Base-by-base conservation (phyloP, 2,329 filamentous ascomycete species). In the Colletotrichum sojae region DNA sequence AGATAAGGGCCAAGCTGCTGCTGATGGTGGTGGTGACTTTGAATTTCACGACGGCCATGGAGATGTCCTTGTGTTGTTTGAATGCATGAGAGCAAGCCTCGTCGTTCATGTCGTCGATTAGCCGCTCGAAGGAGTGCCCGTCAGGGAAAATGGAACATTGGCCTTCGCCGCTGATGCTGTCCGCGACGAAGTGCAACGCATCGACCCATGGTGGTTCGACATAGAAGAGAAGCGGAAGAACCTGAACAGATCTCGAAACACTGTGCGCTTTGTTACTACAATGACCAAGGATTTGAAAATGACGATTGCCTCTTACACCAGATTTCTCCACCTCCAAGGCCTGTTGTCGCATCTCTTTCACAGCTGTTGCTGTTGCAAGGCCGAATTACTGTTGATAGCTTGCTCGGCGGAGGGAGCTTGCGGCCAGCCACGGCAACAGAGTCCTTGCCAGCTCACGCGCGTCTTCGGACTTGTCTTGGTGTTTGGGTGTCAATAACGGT, bases 11-110 rank as follows among this genome's bases (percentile, higher is more conserved):
- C 68, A 91, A 89, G 62, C 86, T 83, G 12, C 84, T 89, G 63
- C 90, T 86, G 15, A 86, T 85, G 39, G 91, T 80, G 73, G 84
- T 69, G 74, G 90, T 76, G 36, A 91, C 84, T 71, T 87, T 88
- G 62, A 76, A 73, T 69, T 86, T 81, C 63, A 87, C 82, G 25
- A 71, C 75, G 46, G 65, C 61, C 62, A 82, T 76, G 52, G 79
- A 77, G 39, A 49, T 39, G 31, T 16, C 43, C 31, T 46, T n/a
- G 27, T 67, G 51, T n/a, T n/a, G n/a, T n/a, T n/a, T n/a, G n/a
- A n/a, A n/a, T n/a, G n/a, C n/a, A n/a, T n/a, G n/a, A n/a, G n/a
- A 75, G 73, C 85, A 88, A 25, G 84, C 83, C 27, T 84, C 84
- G 51, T 77, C 76, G 72, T 88, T 88, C 72, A 88, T 79, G 65